These are phyloP conservation scores for Haplographium delicatum DNA, from an alignment of 495 filamentous ascomycete species.

Conservation along the genomic window DNA sequence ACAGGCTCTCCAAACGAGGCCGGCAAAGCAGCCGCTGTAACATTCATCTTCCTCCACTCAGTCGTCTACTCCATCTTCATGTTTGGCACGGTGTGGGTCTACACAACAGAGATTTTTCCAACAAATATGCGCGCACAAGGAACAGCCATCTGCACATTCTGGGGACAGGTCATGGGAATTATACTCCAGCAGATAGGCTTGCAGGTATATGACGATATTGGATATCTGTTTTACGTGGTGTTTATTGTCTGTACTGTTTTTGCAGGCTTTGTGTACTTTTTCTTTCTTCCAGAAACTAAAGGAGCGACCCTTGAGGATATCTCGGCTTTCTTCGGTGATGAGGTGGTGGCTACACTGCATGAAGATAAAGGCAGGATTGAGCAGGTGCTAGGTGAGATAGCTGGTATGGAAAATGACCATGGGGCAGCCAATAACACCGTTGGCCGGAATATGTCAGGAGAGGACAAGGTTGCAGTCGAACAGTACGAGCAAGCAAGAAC, in stretches of 20 bases:
- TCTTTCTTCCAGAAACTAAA: constrained; percentile 28
- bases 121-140: constrained; percentile 13
- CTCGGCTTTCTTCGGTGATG: constrained; percentile 24
- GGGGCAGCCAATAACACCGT: no score
- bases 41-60: constrained; percentile 24
- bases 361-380: no score
- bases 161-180: constrained; percentile 33
- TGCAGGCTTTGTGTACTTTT: constrained; percentile 16
- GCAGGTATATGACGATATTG: constrained; percentile 36
- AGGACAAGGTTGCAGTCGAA: no score
- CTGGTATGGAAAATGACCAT: no score
- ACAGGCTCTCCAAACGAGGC: no score
- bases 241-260: constrained; percentile 35
- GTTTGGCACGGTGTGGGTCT: constrained; percentile 26
- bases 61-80: constrained; percentile 29
- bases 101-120: constrained; percentile 21
- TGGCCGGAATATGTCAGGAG: no score
- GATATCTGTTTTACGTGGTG: constrained; percentile 44
- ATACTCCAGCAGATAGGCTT: constrained; percentile 48
- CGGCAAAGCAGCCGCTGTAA: constrained; percentile 1
- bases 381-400: no score
- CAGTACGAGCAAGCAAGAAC: no score
- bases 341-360: background rate
- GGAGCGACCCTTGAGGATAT: constrained; percentile 27
- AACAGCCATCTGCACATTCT: constrained; percentile 14